Base-by-base conservation (phyloP, 306 rosid genomes). In the Trichosanthes truncata region DNA sequence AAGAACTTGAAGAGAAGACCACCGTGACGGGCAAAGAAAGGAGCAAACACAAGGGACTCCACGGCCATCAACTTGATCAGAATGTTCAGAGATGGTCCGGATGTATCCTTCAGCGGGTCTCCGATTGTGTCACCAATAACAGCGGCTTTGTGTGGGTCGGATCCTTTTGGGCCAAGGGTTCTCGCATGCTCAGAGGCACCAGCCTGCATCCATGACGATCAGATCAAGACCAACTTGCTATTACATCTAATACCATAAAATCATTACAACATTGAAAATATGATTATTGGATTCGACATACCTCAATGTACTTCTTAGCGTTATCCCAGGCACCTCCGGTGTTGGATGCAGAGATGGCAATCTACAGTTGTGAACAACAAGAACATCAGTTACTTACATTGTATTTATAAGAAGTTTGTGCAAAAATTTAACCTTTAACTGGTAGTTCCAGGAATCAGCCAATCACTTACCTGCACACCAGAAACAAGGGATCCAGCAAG, bases 271-370 rank as follows among this genome's bases (percentile, higher is more conserved):
- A 4, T 45, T 78, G 29, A 10, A 18, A 4, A 40, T 15, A 49
- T 31, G 51, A 62, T 36, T 10, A 18, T 66, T 9, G 9, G 26
- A n/a, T n/a, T 36, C 0, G 6, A 59, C 71, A 76, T 80, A 90
- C 99, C 99, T 96, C 98, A 15, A 96, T 96, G 77, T 93, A 96
- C 80, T 96, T 96, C 89, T 91, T 96, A 84, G 97, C 99, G 48
- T 93, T 96, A 78, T 96, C 99, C 98, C 99, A 96, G 55, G 99
- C 99, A 83, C 99, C 99, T 60, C 99, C 97, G 4, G 99, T 93
- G 96, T 96, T 96, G 80, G 99, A 96, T 59, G 99, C 98, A 74
- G 99, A 93, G 84, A 96, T 96, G 7, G 99, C 98, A 77, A 96
- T 79, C 99, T 96, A 83, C 68, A 55, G 23, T 25, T 26, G 41